Conservation (phyloP, 768 basidiomycete genomes). For the Ramaria rubella region DNA sequence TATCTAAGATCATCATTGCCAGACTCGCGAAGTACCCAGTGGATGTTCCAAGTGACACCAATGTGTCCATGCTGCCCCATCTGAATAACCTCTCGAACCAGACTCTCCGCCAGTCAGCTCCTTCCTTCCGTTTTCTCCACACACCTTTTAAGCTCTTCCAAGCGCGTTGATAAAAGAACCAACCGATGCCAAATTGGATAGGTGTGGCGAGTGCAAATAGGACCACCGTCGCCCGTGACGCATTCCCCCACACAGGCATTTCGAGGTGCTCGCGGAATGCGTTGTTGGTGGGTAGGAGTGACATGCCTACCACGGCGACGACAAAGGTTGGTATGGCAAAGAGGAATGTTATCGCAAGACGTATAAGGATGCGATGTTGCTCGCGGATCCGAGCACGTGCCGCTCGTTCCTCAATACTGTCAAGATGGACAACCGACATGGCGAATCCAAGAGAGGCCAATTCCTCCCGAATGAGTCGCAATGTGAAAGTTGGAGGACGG, state of each 20-base stretch:
- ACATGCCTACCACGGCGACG: constrained; percentile 73
- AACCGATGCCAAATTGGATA: constrained; percentile 57
- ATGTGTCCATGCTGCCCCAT: constrained; percentile 84
- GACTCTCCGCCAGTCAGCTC: constrained; percentile 46
- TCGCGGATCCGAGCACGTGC: constrained; percentile 52
- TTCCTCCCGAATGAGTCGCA: constrained; percentile 52
- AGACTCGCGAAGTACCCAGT: constrained; percentile 76
- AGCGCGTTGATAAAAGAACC: constrained; percentile 46
- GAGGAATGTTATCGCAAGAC: constrained; percentile 51
- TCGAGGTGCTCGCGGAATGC: constrained; percentile 44
- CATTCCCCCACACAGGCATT: constrained; percentile 60
- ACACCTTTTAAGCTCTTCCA: constrained; percentile 48
- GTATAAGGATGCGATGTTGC: constrained; percentile 41
- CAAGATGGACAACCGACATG: constrained; percentile 41
- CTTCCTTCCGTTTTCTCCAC: constrained; percentile 52
- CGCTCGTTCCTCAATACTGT: constrained; percentile 55
- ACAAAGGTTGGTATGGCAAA: constrained; percentile 76
- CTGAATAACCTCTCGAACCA: constrained; percentile 33
- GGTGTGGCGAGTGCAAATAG: constrained; percentile 63
- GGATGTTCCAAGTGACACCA: constrained; percentile 68
- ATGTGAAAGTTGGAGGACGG: constrained; percentile 47
- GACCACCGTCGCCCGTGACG: constrained; percentile 53
- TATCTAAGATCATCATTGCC: constrained; percentile 56
- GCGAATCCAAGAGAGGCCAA: constrained; percentile 42
- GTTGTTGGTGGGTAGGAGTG: constrained; percentile 45